Conservation (phyloP, 805 yeast genomes). For the Sugiyamaella valdiviana region DNA sequence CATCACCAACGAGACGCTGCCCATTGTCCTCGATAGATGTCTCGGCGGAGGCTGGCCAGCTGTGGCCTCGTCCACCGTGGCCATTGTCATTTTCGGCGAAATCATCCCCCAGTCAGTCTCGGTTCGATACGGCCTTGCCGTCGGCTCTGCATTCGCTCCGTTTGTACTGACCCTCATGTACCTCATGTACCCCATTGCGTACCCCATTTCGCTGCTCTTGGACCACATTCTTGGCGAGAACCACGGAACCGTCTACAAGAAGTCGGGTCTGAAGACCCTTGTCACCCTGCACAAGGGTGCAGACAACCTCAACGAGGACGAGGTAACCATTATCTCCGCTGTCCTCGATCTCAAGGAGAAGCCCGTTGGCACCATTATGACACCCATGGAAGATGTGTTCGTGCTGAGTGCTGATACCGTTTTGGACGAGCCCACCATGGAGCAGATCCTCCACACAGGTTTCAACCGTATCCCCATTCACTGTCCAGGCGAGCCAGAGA, state of each 20-base stretch:
- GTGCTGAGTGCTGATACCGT: slow-evolving; percentile 80
- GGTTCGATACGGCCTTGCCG: slow-evolving; percentile 85
- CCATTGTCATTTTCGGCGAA: slow-evolving; percentile 92
- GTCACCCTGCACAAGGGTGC: slow-evolving; percentile 91
- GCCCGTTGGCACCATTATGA: slow-evolving; percentile 81
- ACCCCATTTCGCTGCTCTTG: slow-evolving; percentile 76
- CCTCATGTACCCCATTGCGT: slow-evolving; percentile 83
- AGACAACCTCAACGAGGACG: slow-evolving; percentile 87
- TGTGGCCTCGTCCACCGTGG: slow-evolving; percentile 84
- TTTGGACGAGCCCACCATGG: slow-evolving; percentile 77
- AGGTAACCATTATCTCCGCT: slow-evolving; percentile 90
- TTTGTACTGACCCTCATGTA: slow-evolving; percentile 83
- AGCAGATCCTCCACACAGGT: slow-evolving; percentile 87
- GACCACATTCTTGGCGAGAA: slow-evolving; percentile 87
- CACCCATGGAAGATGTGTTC: slow-evolving; percentile 85
- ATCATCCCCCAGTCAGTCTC: slow-evolving; percentile 92
- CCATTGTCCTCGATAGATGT: slow-evolving; percentile 86
- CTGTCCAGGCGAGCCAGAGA: slow-evolving; percentile 78
- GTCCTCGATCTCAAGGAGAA: slow-evolving; percentile 92
- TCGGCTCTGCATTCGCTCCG: slow-evolving; percentile 87
- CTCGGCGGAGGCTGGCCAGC: slow-evolving; percentile 98
- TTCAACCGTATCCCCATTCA: slow-evolving; percentile 93
- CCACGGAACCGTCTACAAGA: slow-evolving; percentile 91
- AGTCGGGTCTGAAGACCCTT: slow-evolving; percentile 85
- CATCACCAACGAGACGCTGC: slow-evolving; percentile 89